phyloP scores from a whole-genome alignment of 2,329 filamentous ascomycete genomes.

The Paecilomyces dactylethromorphus region DNA sequence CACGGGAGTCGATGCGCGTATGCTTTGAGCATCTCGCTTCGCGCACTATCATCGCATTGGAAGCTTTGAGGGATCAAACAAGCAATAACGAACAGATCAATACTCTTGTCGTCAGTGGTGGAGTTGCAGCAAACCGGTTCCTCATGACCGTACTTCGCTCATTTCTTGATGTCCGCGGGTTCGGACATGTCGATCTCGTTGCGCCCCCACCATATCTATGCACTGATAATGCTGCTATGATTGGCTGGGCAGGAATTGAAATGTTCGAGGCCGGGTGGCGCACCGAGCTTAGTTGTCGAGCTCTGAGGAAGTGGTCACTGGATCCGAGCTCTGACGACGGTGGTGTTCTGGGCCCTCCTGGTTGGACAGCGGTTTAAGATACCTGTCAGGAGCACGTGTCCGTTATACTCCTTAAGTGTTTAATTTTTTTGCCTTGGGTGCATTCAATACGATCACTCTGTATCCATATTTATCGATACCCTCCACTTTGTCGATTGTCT shows the following conservation, averaged over 20 bases:
- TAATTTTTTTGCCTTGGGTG: not conserved
- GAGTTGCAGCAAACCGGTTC: conserved; percentile 80
- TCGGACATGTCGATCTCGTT: conserved; percentile 53
- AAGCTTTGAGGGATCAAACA: conserved; percentile 22
- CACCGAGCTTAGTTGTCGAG: conserved; percentile 54
- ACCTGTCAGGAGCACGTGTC: conserved; percentile 6
- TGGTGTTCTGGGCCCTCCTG: conserved; percentile 58
- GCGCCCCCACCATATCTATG: conserved; percentile 74
- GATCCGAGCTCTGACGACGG: conserved; percentile 56
- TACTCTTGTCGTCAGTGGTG: conserved; percentile 77
- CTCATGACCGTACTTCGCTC: conserved; percentile 59
- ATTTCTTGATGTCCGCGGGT: conserved; percentile 63
- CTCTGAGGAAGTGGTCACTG: conserved; percentile 67
- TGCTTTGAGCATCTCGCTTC: conserved; percentile 82
- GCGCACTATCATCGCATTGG: conserved; percentile 65
- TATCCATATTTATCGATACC: not conserved
- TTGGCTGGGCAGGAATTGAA: conserved; percentile 86
- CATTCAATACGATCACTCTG: not conserved
- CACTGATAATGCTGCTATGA: conserved; percentile 97
- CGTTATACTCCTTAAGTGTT: not conserved
- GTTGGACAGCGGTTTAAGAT: conserved; percentile 42
- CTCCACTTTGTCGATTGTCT: not conserved
- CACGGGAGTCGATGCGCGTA: conserved; percentile 66
- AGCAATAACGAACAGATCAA: conserved; percentile 30
- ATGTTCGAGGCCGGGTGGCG: conserved; percentile 78